Conservation (phyloP, 2,329 filamentous ascomycete species). For the Colletotrichum gigasporum region DNA sequence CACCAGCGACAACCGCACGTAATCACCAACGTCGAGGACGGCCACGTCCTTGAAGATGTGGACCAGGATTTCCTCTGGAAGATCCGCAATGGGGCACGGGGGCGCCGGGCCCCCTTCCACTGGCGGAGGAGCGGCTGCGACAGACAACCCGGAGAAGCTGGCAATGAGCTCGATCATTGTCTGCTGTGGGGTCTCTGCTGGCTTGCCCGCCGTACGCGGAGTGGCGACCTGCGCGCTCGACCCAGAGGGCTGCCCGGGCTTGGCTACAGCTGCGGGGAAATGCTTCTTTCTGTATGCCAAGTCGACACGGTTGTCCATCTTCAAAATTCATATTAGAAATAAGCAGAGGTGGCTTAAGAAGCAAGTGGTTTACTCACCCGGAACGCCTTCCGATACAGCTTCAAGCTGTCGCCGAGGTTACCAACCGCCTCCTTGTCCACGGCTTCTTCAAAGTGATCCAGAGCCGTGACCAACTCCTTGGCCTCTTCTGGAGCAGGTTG, state of each 20-base stretch:
- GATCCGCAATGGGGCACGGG: constrained; percentile 79
- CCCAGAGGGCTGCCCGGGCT: constrained; percentile 43
- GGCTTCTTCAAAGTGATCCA: constrained; percentile 93
- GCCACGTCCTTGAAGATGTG: constrained; percentile 82
- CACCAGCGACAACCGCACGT: constrained; percentile 79
- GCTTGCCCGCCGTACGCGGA: constrained; percentile 34
- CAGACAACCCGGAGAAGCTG: constrained; percentile 76
- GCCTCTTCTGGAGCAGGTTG: constrained; percentile 36
- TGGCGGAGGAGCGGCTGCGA: constrained; percentile 72
- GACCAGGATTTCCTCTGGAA: constrained; percentile 86
- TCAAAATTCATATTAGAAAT: constrained; percentile 3
- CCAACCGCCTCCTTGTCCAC: constrained; percentile 89
- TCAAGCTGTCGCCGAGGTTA: constrained; percentile 87
- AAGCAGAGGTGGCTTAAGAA: neutral
- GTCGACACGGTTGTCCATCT: constrained; percentile 89
- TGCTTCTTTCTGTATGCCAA: constrained; percentile 90
- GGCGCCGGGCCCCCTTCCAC: constrained; percentile 78
- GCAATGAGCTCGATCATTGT: constrained; percentile 76
- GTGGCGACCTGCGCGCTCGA: constrained; percentile 32
- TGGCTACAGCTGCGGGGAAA: constrained; percentile 74
- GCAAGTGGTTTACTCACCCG: constrained; percentile 64
- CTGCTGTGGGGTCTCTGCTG: constrained; percentile 46
- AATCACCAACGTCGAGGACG: constrained; percentile 77
- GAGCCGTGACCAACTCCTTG: constrained; percentile 73
- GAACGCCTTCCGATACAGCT: constrained; percentile 90